Conservation (phyloP, 164 flowering plant genomes). For the Warburgia ugandensis region DNA sequence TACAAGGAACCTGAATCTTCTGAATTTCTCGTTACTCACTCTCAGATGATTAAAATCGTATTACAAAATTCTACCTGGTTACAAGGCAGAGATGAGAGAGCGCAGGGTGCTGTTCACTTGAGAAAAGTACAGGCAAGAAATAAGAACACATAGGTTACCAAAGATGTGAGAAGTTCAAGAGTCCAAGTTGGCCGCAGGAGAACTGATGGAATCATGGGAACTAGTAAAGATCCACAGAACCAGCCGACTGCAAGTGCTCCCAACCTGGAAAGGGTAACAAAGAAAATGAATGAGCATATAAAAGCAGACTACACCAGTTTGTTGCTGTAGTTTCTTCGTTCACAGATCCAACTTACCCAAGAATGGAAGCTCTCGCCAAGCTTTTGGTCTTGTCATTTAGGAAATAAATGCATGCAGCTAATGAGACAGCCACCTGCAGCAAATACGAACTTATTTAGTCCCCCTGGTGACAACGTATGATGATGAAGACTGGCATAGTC, state of each 20-base stretch:
- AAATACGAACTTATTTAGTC: background rate
- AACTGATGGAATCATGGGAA: conserved; percentile 58
- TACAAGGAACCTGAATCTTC: no score
- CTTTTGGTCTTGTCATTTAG: conserved; percentile 89
- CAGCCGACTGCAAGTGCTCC: conserved; percentile 82
- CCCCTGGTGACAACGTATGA: no score
- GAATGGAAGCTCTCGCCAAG: conserved; percentile 55
- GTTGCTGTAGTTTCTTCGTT: no score
- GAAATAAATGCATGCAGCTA: conserved; percentile 90
- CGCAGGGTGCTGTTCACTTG: no score
- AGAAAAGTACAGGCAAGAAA: conserved; percentile 80
- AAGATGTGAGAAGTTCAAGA: conserved; percentile 80
- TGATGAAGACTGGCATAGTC: background rate
- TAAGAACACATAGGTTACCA: conserved; percentile 58
- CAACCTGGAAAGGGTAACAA: conserved; percentile 34
- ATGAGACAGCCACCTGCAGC: conserved; percentile 75
- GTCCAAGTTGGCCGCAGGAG: conserved; percentile 79
- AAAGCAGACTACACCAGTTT: no score
- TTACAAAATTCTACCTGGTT: no score
- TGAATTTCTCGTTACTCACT: no score
- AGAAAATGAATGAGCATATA: no score
- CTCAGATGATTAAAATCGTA: no score
- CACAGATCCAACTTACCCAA: conserved; percentile 72
- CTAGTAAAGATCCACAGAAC: conserved; percentile 69
- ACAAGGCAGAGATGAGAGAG: no score